These are phyloP conservation scores for Torulaspora globosa DNA, from an alignment of 1,139 yeast genomes.

Conservation along the genomic window DNA sequence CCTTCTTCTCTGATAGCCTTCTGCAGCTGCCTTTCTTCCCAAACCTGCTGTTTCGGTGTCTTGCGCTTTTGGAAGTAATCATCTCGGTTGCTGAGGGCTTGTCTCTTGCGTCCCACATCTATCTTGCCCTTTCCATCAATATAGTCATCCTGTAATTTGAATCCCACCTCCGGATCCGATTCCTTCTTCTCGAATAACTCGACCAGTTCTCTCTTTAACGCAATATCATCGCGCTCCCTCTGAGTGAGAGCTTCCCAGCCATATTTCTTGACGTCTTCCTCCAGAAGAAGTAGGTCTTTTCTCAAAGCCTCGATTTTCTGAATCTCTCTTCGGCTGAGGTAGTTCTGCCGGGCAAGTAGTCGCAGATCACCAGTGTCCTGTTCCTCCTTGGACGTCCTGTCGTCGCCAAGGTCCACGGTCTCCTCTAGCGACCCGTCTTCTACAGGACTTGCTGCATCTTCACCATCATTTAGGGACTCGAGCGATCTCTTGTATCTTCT, in stretches of 20 bases:
- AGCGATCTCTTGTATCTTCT: constrained; percentile 29
- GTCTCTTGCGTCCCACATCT: constrained; percentile 49
- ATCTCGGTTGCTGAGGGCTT: constrained; percentile 13
- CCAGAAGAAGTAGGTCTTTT: constrained; percentile 48
- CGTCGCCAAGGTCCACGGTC: constrained; percentile 9
- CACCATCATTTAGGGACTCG: constrained; percentile 21
- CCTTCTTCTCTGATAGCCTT: constrained; percentile 33
- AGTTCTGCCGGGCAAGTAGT: constrained; percentile 46
- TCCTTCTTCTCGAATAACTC: constrained; percentile 43
- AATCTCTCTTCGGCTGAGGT: constrained; percentile 47
- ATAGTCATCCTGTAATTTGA: constrained; percentile 56
- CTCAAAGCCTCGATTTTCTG: constrained; percentile 44
- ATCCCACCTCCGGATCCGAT: constrained; percentile 41
- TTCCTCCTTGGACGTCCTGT: constrained; percentile 12
- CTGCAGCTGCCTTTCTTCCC: constrained; percentile 34
- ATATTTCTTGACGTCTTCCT: constrained; percentile 43
- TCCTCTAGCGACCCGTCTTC: constrained; percentile 7
- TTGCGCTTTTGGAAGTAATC: constrained; percentile 9
- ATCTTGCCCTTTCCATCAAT: constrained; percentile 49
- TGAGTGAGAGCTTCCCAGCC: constrained; percentile 50
- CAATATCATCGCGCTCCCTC: constrained; percentile 49
- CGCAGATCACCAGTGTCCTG: constrained; percentile 39
- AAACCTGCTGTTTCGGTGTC: constrained; percentile 21
- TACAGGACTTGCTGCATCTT: constrained; percentile 11
- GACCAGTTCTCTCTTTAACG: constrained; percentile 47